phyloP scores from a whole-genome alignment of 1,284 basidiomycete species.

The Sphagnurus paluster region DNA sequence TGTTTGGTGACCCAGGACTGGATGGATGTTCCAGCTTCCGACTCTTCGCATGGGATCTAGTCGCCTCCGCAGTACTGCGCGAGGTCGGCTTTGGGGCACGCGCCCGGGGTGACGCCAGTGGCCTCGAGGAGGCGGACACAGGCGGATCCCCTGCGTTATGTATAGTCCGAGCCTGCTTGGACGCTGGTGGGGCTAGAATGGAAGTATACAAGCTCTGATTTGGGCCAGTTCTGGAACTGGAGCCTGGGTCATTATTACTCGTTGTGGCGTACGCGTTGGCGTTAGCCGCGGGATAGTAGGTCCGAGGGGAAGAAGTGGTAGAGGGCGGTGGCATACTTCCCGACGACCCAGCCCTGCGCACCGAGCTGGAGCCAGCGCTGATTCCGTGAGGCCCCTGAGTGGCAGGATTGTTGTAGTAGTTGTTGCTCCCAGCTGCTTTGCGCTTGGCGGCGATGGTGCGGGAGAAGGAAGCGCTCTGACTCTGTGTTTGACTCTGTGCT shows the following conservation, averaged over 20 bases:
- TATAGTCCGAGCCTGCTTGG: slow-evolving; percentile 72
- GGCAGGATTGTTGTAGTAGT: slow-evolving; percentile 50
- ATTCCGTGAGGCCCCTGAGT: slow-evolving; percentile 41
- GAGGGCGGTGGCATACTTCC: slow-evolving; percentile 54
- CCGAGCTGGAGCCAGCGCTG: slow-evolving; percentile 28
- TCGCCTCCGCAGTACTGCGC: slow-evolving; percentile 46
- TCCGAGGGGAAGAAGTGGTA: slow-evolving; percentile 38
- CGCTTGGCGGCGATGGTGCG: slow-evolving; percentile 59
- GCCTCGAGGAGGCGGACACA: slow-evolving; percentile 51
- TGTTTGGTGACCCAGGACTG: slow-evolving; percentile 31
- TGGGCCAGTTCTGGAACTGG: slow-evolving; percentile 30
- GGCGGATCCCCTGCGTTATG: slow-evolving; percentile 71
- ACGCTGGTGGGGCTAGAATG: slow-evolving; percentile 70
- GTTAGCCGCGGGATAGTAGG: slow-evolving; percentile 40
- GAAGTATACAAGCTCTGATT: slow-evolving; percentile 68
- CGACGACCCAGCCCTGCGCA: slow-evolving; percentile 34
- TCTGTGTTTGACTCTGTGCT: slow-evolving; percentile 47
- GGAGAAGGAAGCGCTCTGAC: slow-evolving; percentile 40
- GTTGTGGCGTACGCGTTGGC: slow-evolving; percentile 28
- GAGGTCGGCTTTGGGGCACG: slow-evolving; percentile 34
- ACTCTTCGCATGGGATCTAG: slow-evolving; percentile 40
- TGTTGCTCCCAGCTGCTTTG: slow-evolving; percentile 44
- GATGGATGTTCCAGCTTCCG: slow-evolving; percentile 30
- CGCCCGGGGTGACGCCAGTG: slow-evolving; percentile 40
- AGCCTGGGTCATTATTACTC: slow-evolving; percentile 24